Evolutionary conservation across 2,329 filamentous ascomycete genomes (phyloP).

Genomic region (Calycina herbarum): DNA sequence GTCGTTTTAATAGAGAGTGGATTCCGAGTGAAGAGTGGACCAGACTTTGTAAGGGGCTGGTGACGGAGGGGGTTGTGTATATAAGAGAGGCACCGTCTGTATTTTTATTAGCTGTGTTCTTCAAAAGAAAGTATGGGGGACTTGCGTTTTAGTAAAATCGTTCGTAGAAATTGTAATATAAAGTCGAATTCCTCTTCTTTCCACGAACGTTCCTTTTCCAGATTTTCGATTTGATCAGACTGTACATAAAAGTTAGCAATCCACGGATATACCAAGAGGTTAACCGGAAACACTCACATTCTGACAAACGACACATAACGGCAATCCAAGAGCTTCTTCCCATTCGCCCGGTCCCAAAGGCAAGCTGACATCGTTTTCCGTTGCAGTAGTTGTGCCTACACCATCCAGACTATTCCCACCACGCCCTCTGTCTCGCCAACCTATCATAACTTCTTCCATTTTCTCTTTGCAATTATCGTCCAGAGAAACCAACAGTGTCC

Average conservation of each 20-base stretch:
- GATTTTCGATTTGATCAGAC: conserved; percentile 59
- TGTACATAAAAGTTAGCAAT: conserved; percentile 29
- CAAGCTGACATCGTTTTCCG: conserved; percentile 68
- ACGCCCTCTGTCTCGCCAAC: conserved; percentile 75
- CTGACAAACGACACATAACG: conserved; percentile 92
- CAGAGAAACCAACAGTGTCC: conserved; percentile 72
- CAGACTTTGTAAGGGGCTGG: conserved; percentile 75
- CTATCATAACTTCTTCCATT: conserved; percentile 82
- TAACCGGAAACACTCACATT: conserved; percentile 59
- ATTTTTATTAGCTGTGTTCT: conserved; percentile 17
- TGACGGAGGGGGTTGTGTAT: conserved; percentile 75
- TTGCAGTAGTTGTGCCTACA: conserved; percentile 53
- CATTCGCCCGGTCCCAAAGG: conserved; percentile 88
- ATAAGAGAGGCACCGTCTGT: conserved; percentile 81
- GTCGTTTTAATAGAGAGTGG: conserved; percentile 76
- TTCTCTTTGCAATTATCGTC: conserved; percentile 75
- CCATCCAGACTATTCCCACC: conserved; percentile 65
- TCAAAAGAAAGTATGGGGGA: conserved; percentile 11
- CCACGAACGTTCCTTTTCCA: conserved; percentile 90
- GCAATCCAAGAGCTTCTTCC: conserved; percentile 85
- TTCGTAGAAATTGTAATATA: conserved; percentile 88
- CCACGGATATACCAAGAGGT: background rate
- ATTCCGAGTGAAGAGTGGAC: conserved; percentile 86
- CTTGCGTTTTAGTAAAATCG: conserved; percentile 82
- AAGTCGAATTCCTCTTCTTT: conserved; percentile 97